Percentiles rank a stretch among this genome's conserved stretches.
Evolutionary conservation across 2,329 filamentous ascomycete genomes (phyloP).

Genomic region (Aspergillus calidoustus): DNA sequence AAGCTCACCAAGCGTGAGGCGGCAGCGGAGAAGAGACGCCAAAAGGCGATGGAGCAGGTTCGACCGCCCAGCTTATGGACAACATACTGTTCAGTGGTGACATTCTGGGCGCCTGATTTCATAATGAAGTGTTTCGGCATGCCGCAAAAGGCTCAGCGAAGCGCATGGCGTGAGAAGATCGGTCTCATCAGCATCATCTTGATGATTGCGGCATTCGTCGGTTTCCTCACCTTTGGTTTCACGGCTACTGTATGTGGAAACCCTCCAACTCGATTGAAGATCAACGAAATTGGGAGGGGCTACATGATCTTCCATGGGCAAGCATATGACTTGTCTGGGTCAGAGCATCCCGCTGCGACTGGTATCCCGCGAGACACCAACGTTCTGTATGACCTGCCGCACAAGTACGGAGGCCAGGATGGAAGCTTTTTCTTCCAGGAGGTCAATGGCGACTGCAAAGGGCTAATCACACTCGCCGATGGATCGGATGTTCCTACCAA

Average conservation of each 20-base stretch:
- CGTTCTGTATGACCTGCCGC: slow-evolving; percentile 82
- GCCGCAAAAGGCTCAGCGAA: slow-evolving; percentile 80
- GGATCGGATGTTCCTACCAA: slow-evolving; percentile 82
- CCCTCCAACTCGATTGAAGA: slow-evolving; percentile 72
- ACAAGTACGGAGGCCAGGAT: slow-evolving; percentile 84
- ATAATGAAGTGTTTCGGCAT: slow-evolving; percentile 84
- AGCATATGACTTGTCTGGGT: slow-evolving; percentile 80
- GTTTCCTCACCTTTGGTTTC: slow-evolving; percentile 96
- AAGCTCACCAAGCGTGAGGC: slow-evolving; percentile 60
- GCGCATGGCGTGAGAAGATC: slow-evolving; percentile 98
- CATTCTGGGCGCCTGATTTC: slow-evolving; percentile 91
- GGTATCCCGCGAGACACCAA: slow-evolving; percentile 78
- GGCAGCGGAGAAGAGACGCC: slow-evolving; percentile 63
- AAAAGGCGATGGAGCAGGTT: slow-evolving; percentile 66
- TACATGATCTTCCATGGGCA: slow-evolving; percentile 97
- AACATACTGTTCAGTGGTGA: slow-evolving; percentile 90
- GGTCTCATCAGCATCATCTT: slow-evolving; percentile 93
- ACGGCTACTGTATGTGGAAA: slow-evolving; percentile 82
- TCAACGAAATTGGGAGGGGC: slow-evolving; percentile 78
- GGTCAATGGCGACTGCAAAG: slow-evolving; percentile 96
- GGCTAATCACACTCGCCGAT: slow-evolving; percentile 73
- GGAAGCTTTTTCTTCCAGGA: slow-evolving; percentile 98
- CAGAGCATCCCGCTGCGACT: slow-evolving; percentile 76
- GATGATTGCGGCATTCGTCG: slow-evolving; percentile 83
- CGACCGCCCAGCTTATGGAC: slow-evolving; percentile 90